Percentiles rank a stretch among this genome's conserved stretches.
Conservation (phyloP, 768 basidiomycete species). For the Arthromyces matolae region DNA sequence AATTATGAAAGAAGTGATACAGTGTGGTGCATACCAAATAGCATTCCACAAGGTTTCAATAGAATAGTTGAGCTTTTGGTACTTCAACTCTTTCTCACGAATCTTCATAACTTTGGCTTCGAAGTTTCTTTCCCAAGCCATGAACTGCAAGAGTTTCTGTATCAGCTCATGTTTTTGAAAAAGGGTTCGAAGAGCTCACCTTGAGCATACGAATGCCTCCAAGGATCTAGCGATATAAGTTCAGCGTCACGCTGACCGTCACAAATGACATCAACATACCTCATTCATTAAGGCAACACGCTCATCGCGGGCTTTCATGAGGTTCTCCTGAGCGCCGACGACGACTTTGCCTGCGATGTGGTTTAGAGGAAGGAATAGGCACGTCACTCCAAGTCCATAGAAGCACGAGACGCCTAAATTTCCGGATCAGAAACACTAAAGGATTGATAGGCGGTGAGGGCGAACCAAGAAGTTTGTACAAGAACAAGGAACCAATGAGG, state of each 20-base stretch:
- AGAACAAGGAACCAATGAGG: slow-evolving; percentile 64
- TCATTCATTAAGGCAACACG: slow-evolving; percentile 90
- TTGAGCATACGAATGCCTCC: slow-evolving; percentile 92
- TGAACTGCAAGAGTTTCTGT: slow-evolving; percentile 50
- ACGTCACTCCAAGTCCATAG: slow-evolving; percentile 73
- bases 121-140: slow-evolving; percentile 92
- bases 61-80: slow-evolving; percentile 81
- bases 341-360: slow-evolving; percentile 82
- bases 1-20: neutral
- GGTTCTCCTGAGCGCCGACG: slow-evolving; percentile 71
- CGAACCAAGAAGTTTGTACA: slow-evolving; percentile 73
- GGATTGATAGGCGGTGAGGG: slow-evolving; percentile 11
- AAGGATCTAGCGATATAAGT: slow-evolving; percentile 49
- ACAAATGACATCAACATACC: slow-evolving; percentile 20
- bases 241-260: neutral
- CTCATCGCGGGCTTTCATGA: slow-evolving; percentile 92
- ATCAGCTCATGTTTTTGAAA: neutral
- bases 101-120: slow-evolving; percentile 70
- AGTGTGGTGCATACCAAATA: slow-evolving; percentile 34
- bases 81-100: slow-evolving; percentile 77
- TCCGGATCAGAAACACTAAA: neutral
- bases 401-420: slow-evolving; percentile 61
- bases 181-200: slow-evolving; percentile 18
- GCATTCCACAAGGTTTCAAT: slow-evolving; percentile 64
- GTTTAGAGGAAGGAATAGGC: slow-evolving; percentile 71